Conservation (phyloP, 139 green algal genomes). For the Volvox africanus region DNA sequence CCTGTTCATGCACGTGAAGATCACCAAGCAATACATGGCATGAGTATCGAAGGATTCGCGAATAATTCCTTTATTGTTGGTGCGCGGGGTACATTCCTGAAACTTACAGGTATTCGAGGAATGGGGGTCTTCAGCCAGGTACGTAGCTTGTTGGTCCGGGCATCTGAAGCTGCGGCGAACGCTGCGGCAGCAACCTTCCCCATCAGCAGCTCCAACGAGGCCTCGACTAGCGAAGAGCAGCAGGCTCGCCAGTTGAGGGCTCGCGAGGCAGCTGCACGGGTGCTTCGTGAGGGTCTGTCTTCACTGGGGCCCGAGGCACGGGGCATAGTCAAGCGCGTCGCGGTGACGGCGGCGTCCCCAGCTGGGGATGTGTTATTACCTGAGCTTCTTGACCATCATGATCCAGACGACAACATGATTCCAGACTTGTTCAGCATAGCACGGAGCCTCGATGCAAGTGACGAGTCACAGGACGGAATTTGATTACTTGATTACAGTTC, state of each 20-base stretch:
- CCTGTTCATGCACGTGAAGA: background rate
- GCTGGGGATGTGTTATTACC: background rate
- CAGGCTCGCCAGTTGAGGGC: background rate
- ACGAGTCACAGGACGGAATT: background rate
- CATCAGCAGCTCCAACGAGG: too few relatives aligned
- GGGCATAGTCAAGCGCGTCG: background rate
- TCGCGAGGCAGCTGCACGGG: background rate
- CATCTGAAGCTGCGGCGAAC: background rate
- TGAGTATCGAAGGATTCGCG: background rate
- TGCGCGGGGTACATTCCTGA: background rate
- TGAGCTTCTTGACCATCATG: background rate
- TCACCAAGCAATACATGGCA: background rate
- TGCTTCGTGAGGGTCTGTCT: background rate
- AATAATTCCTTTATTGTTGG: background rate
- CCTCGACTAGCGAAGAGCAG: background rate
- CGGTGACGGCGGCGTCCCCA: too few relatives aligned
- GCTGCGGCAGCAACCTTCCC: too few relatives aligned
- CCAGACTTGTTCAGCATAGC: constrained; percentile 22
- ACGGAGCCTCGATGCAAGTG: background rate
- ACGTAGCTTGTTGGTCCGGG: background rate
- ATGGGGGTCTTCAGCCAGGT: background rate
- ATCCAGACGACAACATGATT: background rate
- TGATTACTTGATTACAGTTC: too few relatives aligned
- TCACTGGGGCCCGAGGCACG: background rate
- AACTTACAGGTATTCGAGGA: background rate